Percentiles rank a stretch among this genome's conserved stretches.
Conservation (phyloP, 257 asterid genomes). For the Fraxinus anomala region DNA sequence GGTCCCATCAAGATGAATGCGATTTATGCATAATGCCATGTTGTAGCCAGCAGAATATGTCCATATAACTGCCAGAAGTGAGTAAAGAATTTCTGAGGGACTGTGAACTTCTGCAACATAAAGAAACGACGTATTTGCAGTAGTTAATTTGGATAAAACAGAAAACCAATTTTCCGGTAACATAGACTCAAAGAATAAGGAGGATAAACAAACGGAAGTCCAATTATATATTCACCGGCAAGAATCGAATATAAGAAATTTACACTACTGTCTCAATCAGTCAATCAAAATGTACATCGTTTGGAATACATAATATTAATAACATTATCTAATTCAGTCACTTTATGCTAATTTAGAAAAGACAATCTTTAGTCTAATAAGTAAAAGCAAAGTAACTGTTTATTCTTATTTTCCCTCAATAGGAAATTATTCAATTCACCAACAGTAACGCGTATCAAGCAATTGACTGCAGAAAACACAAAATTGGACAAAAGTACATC, state of each 20-base stretch:
- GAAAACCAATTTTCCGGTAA: neutral
- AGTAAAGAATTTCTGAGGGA: constrained; percentile 78
- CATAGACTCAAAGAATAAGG: neutral
- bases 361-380: neutral
- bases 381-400: neutral
- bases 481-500: no score
- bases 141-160: constrained; percentile 5
- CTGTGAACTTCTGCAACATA: constrained; percentile 61
- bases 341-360: neutral
- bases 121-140: constrained; percentile 2
- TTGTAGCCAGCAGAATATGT: constrained; percentile 62
- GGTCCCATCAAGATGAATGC: constrained; percentile 50
- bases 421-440: no score
- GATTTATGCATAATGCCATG: constrained; percentile 63
- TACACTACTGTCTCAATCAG: neutral
- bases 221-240: neutral
- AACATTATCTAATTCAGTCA: neutral
- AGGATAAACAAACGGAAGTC: neutral
- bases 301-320: no score
- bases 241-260: neutral
- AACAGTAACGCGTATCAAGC: no score
- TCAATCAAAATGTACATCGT: no score
- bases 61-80: constrained; percentile 82
- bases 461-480: no score
- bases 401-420: neutral